These are phyloP conservation scores for Tympanopsis confertula DNA, from an alignment of 2,329 filamentous ascomycete species.

Conservation along the genomic window DNA sequence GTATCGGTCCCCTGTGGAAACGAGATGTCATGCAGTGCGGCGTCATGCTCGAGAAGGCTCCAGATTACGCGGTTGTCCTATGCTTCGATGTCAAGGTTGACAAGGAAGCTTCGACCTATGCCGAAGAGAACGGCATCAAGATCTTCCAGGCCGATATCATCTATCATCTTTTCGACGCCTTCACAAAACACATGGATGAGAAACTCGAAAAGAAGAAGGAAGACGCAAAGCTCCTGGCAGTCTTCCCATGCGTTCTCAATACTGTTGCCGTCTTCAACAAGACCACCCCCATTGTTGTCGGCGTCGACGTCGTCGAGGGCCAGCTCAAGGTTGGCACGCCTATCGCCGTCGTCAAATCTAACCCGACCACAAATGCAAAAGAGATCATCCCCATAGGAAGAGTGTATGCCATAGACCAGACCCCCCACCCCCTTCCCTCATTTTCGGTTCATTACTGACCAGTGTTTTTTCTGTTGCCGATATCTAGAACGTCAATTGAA, in stretches of 20 bases:
- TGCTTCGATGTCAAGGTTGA: constrained; percentile 99
- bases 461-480: constrained; percentile 1
- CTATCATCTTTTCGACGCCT: constrained; percentile 93
- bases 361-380: constrained; percentile 66
- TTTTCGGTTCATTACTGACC: constrained; percentile 2
- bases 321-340: constrained; percentile 78
- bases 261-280: constrained; percentile 97
- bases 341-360: constrained; percentile 74
- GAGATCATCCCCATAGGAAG: constrained; percentile 77
- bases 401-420: constrained; percentile 58
- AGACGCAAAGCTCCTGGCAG: constrained; percentile 84
- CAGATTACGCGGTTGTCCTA: constrained; percentile 96
- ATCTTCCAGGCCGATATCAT: constrained; percentile 98
- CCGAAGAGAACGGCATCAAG: constrained; percentile 89
- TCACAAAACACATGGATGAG: constrained; percentile 86
- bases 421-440: not conserved
- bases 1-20: constrained; percentile 94
- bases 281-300: constrained; percentile 85
- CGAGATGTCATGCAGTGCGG: constrained; percentile 92
- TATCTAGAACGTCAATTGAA: constrained; percentile 75
- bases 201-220: constrained; percentile 88
- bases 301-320: constrained; percentile 90
- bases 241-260: constrained; percentile 88
- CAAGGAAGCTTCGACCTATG: constrained; percentile 84
- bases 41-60: constrained; percentile 90